Percentiles rank a stretch among this genome's conserved stretches.
Conservation (phyloP, 1,139 yeast species). For the Kluyveromyces marxianus region DNA sequence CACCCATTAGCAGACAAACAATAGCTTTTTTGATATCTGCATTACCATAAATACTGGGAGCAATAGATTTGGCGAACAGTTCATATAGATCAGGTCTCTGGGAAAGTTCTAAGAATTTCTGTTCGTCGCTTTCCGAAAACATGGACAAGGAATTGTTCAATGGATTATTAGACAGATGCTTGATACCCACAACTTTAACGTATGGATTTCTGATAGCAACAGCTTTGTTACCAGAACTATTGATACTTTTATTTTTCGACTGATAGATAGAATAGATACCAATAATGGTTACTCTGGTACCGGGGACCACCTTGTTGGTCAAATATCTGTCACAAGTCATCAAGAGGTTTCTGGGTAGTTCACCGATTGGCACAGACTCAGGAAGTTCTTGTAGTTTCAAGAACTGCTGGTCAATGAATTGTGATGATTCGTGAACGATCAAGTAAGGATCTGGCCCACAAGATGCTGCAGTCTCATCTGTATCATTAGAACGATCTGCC, state of each 20-base stretch:
- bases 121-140: conserved; percentile 89
- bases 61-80: conserved; percentile 79
- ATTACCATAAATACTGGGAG: conserved; percentile 95
- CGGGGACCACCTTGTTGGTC: conserved; percentile 89
- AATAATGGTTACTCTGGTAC: conserved; percentile 83
- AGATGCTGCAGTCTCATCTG: conserved; percentile 36
- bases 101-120: conserved; percentile 74
- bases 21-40: conserved; percentile 88
- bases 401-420: conserved; percentile 89
- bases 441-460: conserved; percentile 92
- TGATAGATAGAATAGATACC: conserved; percentile 93
- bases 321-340: conserved; percentile 84
- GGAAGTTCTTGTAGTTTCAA: conserved; percentile 93
- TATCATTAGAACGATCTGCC: conserved; percentile 27
- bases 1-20: conserved; percentile 88
- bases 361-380: conserved; percentile 98
- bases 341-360: conserved; percentile 91
- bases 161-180: conserved; percentile 69
- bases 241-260: conserved; percentile 37
- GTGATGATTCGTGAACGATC: conserved; percentile 87
- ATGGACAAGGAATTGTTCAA: conserved; percentile 47
- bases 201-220: conserved; percentile 95
- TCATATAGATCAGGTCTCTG: conserved; percentile 81
- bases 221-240: conserved; percentile 29
- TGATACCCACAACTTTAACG: conserved; percentile 77